These are phyloP conservation scores for Apostasia ramifera DNA, from an alignment of 106 monocot species.

Conservation along the genomic window DNA sequence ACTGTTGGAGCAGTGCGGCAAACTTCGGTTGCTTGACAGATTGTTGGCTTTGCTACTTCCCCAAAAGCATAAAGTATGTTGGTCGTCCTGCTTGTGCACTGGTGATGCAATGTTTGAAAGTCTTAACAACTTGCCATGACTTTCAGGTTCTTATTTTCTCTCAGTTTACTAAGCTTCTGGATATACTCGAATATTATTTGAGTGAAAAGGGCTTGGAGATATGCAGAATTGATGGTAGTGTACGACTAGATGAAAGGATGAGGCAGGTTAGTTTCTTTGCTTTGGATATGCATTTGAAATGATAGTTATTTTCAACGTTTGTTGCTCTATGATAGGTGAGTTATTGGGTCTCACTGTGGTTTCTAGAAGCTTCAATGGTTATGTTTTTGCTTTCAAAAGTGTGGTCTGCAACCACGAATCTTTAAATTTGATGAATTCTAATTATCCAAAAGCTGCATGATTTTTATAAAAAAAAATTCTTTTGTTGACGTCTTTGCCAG, in stretches of 20 bases:
- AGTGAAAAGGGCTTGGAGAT: slow-evolving; percentile 55
- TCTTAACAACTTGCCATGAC: background rate
- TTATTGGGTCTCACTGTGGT: no score
- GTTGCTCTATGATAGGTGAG: background rate
- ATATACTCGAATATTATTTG: slow-evolving; percentile 75
- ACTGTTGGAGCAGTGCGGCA: slow-evolving; percentile 80
- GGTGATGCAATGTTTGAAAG: background rate
- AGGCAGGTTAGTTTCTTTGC: slow-evolving; percentile 41
- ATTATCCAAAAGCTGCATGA: no score
- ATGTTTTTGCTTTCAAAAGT: no score
- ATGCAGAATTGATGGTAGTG: slow-evolving; percentile 83
- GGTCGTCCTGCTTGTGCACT: background rate
- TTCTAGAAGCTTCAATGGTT: background rate
- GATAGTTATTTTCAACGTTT: background rate
- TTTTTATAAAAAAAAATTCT: no score
- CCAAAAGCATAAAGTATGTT: slow-evolving; percentile 72
- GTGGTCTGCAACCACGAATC: no score
- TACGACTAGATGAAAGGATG: slow-evolving; percentile 69
- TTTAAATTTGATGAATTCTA: no score
- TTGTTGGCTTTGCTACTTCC: slow-evolving; percentile 55
- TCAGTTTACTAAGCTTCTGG: slow-evolving; percentile 87
- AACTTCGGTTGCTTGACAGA: slow-evolving; percentile 74
- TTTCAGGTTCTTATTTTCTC: slow-evolving; percentile 91
- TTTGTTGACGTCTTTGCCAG: no score
- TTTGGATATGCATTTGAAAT: background rate